A percentile compares a stretch with the other conserved stretches of the same genome.
phyloP scores from a whole-genome alignment of 768 basidiomycete genomes.

The Tulasnella sp. region DNA sequence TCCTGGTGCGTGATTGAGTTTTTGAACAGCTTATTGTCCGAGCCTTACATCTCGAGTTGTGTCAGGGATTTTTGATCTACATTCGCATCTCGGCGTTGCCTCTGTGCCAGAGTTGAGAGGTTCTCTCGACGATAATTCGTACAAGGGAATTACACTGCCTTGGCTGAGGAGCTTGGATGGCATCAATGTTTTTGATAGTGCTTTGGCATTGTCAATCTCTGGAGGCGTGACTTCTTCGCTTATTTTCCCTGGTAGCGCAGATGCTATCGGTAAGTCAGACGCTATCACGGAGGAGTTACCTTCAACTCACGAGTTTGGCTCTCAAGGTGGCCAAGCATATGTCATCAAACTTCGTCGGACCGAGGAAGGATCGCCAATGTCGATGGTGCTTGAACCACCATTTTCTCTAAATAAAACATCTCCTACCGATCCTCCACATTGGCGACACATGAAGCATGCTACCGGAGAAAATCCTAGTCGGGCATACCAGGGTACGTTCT shows the following conservation, averaged over 20 bases:
- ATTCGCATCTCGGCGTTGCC: constrained; percentile 76
- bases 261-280: constrained; percentile 59
- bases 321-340: constrained; percentile 74
- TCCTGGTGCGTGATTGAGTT: constrained; percentile 39
- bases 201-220: constrained; percentile 67
- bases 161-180: constrained; percentile 79
- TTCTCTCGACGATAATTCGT: constrained; percentile 59
- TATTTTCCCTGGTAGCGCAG: constrained; percentile 62
- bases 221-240: constrained; percentile 87
- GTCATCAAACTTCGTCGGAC: constrained; percentile 73
- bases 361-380: constrained; percentile 59
- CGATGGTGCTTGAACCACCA: constrained; percentile 72
- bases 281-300: neutral
- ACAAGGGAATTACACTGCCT: constrained; percentile 64
- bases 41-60: constrained; percentile 39
- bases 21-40: constrained; percentile 41
- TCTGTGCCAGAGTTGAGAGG: constrained; percentile 41
- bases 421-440: constrained; percentile 50
- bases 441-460: constrained; percentile 68
- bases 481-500: constrained; percentile 37
- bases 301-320: neutral
- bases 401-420: constrained; percentile 49
- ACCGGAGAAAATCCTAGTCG: constrained; percentile 52
- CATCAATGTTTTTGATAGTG: constrained; percentile 78
- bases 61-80: constrained; percentile 52